These are phyloP conservation scores for Coffea humblotiana DNA, from an alignment of 305 asterid genomes.

Conservation along the genomic window DNA sequence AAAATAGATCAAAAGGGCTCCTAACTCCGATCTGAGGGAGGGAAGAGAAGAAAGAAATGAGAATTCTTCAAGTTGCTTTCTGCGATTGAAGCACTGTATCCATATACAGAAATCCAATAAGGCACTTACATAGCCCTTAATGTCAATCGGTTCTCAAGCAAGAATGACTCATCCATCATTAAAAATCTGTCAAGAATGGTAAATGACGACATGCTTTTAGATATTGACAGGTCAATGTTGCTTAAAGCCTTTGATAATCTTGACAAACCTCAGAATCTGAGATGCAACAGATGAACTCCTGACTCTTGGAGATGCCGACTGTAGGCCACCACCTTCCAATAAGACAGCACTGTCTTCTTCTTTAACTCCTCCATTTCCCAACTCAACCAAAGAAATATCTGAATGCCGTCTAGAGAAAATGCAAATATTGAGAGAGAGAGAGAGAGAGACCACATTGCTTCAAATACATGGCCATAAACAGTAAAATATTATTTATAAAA, in stretches of 20 bases:
- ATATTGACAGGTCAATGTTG: slow-evolving; percentile 6
- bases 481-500: neutral
- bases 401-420: slow-evolving; percentile 60
- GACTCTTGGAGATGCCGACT: slow-evolving; percentile 46
- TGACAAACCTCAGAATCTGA: slow-evolving; percentile 53
- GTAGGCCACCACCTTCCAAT: slow-evolving; percentile 77
- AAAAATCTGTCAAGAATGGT: slow-evolving; percentile 52
- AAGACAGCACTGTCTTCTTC: slow-evolving; percentile 77
- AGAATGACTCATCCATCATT: slow-evolving; percentile 70
- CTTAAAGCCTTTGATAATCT: slow-evolving; percentile 9
- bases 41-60: slow-evolving; percentile 16
- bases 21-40: slow-evolving; percentile 69
- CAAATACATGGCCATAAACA: neutral
- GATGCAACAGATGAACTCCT: slow-evolving; percentile 61
- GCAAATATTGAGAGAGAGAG: neutral
- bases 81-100: neutral
- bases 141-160: slow-evolving; percentile 71
- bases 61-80: slow-evolving; percentile 6
- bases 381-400: slow-evolving; percentile 68
- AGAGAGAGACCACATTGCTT: neutral
- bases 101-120: neutral
- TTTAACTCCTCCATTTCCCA: slow-evolving; percentile 52
- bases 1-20: slow-evolving; percentile 72
- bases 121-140: slow-evolving; percentile 79
- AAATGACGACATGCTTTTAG: slow-evolving; percentile 15